Evolutionary conservation across 352 stramenopile genomes (phyloP).

Genomic region (Globisporangium parvum): DNA sequence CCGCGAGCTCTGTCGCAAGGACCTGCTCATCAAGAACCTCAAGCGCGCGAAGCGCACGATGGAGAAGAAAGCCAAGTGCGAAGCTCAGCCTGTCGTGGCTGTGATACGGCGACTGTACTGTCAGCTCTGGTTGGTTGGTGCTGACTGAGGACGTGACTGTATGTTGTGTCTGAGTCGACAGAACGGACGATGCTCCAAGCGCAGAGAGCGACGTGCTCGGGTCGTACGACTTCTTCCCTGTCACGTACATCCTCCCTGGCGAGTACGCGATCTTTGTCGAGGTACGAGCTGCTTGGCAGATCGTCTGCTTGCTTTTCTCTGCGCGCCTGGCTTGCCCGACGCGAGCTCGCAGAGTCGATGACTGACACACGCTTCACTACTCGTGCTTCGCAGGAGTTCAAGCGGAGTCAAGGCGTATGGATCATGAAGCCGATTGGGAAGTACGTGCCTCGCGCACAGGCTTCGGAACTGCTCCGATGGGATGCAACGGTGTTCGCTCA

Average conservation of each 20-base stretch:
- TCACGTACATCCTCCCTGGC: constrained; percentile 91
- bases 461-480: too few species aligned
- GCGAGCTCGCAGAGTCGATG: background rate
- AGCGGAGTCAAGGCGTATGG: constrained; percentile 88
- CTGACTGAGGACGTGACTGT: too few species aligned
- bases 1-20: constrained; percentile 88
- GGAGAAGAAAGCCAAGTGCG: constrained; percentile 72
- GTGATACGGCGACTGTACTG: background rate
- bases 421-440: constrained; percentile 97
- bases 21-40: constrained; percentile 95
- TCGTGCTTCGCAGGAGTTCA: constrained; percentile 65
- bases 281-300: constrained; percentile 10
- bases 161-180: constrained; percentile 4
- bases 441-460: constrained; percentile 24
- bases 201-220: constrained; percentile 24
- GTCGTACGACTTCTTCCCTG: constrained; percentile 88
- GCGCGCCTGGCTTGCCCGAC: background rate
- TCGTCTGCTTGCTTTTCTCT: too few species aligned
- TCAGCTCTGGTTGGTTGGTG: background rate
- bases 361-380: background rate
- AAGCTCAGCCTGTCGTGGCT: background rate
- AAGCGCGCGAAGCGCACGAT: constrained; percentile 83
- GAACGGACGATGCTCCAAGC: constrained; percentile 33
- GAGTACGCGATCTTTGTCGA: constrained; percentile 95
- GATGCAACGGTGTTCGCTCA: too few species aligned